Evolutionary conservation across 2,329 filamentous ascomycete genomes (phyloP).

Genomic region (Neodidymelliopsis sp.): DNA sequence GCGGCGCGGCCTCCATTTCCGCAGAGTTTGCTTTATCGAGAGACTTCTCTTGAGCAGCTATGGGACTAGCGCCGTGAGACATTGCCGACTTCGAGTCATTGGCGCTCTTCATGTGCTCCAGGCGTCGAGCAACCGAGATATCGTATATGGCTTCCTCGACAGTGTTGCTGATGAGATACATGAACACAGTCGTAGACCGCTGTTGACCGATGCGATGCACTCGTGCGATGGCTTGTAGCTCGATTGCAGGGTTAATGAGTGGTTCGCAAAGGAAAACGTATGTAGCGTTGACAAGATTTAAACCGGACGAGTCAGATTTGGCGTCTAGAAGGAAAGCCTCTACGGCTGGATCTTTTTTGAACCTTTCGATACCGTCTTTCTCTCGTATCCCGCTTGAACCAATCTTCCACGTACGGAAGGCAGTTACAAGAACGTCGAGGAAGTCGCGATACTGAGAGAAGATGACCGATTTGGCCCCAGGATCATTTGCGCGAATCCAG

Average conservation of each 20-base stretch:
- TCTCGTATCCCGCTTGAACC: constrained; percentile 74
- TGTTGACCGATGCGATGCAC: constrained; percentile 94
- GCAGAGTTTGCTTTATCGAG: constrained; percentile 85
- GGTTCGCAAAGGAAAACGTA: constrained; percentile 97
- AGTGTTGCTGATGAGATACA: constrained; percentile 89
- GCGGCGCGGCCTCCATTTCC: constrained; percentile 76
- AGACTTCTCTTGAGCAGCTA: constrained; percentile 61
- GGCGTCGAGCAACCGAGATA: constrained; percentile 78
- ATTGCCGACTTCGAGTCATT: constrained; percentile 1
- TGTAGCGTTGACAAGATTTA: constrained; percentile 91
- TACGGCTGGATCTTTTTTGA: constrained; percentile 74
- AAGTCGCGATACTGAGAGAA: constrained; percentile 93
- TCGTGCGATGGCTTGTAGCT: constrained; percentile 92
- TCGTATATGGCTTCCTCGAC: constrained; percentile 93
- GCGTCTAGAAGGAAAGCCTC: constrained; percentile 92
- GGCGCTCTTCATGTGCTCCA: constrained; percentile 73
- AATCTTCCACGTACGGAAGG: constrained; percentile 76
- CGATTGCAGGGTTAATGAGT: constrained; percentile 89
- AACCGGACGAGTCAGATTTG: constrained; percentile 83
- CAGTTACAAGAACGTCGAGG: constrained; percentile 73
- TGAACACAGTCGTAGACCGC: constrained; percentile 89
- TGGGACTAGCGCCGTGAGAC: constrained; percentile 37
- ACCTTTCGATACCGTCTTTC: constrained; percentile 73
- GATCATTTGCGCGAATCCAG: constrained; percentile 84
- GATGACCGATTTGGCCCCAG: constrained; percentile 89